Conservation (phyloP, 805 yeast species). For the Sungouiozyma ichnusensis region DNA sequence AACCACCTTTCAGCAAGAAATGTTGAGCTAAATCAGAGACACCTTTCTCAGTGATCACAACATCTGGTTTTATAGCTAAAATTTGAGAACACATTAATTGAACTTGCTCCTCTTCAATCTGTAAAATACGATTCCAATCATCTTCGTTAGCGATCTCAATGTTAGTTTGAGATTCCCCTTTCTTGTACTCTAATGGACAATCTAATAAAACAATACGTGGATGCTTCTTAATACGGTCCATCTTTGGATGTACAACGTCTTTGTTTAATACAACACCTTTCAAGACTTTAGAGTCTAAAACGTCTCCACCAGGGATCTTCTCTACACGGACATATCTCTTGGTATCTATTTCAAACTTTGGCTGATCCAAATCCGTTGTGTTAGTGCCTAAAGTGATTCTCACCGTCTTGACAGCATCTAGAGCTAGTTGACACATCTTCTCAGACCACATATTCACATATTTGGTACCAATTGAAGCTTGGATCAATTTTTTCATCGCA, state of each 20-base stretch:
- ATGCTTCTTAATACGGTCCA: conserved; percentile 80
- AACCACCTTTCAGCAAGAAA: conserved; percentile 85
- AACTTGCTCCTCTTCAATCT: conserved; percentile 97
- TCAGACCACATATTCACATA: conserved; percentile 85
- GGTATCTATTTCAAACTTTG: conserved; percentile 74
- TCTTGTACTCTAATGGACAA: conserved; percentile 95
- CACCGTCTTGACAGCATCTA: conserved; percentile 81
- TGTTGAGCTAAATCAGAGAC: conserved; percentile 97
- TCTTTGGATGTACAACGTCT: conserved; percentile 97
- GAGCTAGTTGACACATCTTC: conserved; percentile 80
- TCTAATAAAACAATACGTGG: conserved; percentile 86
- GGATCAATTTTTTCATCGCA: conserved; percentile 77
- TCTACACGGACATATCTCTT: conserved; percentile 90
- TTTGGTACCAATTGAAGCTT: conserved; percentile 92
- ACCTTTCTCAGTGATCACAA: conserved; percentile 96
- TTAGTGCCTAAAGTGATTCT: conserved; percentile 39
- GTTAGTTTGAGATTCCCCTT: conserved; percentile 98
- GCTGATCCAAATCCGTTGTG: conserved; percentile 32
- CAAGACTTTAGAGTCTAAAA: conserved; percentile 75
- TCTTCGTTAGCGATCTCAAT: conserved; percentile 92
- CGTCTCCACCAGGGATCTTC: conserved; percentile 97
- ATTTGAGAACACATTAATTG: conserved; percentile 76
- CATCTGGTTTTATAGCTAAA: conserved; percentile 76
- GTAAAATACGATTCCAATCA: conserved; percentile 90
- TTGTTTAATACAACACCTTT: conserved; percentile 90